Conservation (phyloP, 176 grass and related monocot genomes). For the Aegilops longissima region DNA sequence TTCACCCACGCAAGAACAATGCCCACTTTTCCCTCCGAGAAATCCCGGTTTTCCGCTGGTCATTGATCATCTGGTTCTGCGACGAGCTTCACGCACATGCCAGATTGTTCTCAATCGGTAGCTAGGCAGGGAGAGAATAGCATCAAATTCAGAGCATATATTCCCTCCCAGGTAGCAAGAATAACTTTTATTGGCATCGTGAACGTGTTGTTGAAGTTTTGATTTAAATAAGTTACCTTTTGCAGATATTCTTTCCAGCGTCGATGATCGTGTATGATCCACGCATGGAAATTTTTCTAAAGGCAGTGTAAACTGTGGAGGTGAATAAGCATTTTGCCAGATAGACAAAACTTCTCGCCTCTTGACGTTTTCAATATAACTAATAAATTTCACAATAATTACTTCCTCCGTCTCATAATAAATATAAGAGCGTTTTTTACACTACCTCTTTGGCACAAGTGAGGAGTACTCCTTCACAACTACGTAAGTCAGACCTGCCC, state of each 20-base stretch:
- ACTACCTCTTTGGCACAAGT: too few relatives aligned
- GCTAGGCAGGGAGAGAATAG: not conserved
- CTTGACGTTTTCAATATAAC: too few relatives aligned
- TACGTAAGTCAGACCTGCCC: too few relatives aligned
- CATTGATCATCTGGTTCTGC: too few relatives aligned
- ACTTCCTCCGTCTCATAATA: too few relatives aligned
- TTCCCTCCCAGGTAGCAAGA: not conserved
- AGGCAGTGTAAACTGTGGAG: not conserved
- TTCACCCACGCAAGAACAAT: not conserved
- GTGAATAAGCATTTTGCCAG: not conserved
- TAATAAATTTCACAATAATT: not conserved
- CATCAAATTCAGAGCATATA: conserved; percentile 19
- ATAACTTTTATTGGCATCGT: not conserved
- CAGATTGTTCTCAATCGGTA: not conserved
- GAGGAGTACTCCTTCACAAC: too few relatives aligned
- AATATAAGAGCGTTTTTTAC: too few relatives aligned
- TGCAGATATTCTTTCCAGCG: not conserved
- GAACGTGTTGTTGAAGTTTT: conserved; percentile 12
- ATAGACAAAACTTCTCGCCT: not conserved
- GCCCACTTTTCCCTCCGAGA: not conserved
- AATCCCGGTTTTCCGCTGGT: not conserved
- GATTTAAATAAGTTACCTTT: not conserved
- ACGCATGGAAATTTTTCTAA: not conserved
- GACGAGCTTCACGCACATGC: not conserved
- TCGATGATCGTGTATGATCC: not conserved